Base-by-base conservation (phyloP, 129 eudicot genomes). In the Tanacetum coccineum region DNA sequence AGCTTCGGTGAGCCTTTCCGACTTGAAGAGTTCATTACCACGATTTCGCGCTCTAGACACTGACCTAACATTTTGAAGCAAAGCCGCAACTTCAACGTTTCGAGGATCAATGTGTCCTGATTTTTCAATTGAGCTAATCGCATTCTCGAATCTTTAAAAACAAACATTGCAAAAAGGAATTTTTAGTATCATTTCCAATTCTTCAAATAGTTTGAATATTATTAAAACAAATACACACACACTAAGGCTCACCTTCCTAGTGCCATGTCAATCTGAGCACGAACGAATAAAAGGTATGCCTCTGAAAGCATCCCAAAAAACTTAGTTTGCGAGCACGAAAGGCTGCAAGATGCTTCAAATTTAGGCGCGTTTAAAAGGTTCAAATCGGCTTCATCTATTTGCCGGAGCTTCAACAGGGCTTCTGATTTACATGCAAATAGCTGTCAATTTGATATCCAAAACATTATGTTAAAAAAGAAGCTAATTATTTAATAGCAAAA, bases 1-100 rank as follows among this genome's bases (percentile, higher is more conserved):
- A 20, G 99, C 99, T 82, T 94, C 97, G 3, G 97, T 87, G 64
- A 80, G 81, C 81, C 94, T 84, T 72, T 94, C 97, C 7, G 97
- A 81, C 74, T 89, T 89, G 51, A 80, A 89, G 15, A 86, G 84
- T 64, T 89, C 97, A 67, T 94, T 94, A 7, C 99, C 99, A 57
- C 95, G 97, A 47, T 80, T 64, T 40, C 99, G 97, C 59, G 97
- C 95, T 78, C 90, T 75, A 59, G 79, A 80, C 44, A 87, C 99
- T 11, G 78, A 66, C 74, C 73, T 81, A 36, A 89, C 81, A 22
- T 77, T 94, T 67, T 77, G 82, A 39, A 81, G 85, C 76, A 84
- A 40, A 64, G 64, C 67, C 18, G 88, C 76, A 49, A 94, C 80
- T 68, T 94, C 99, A 49, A 53, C 66, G 49, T 66, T 84, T 14